Base-by-base conservation (phyloP, 257 asterid genomes). In the Fraxinus americana region DNA sequence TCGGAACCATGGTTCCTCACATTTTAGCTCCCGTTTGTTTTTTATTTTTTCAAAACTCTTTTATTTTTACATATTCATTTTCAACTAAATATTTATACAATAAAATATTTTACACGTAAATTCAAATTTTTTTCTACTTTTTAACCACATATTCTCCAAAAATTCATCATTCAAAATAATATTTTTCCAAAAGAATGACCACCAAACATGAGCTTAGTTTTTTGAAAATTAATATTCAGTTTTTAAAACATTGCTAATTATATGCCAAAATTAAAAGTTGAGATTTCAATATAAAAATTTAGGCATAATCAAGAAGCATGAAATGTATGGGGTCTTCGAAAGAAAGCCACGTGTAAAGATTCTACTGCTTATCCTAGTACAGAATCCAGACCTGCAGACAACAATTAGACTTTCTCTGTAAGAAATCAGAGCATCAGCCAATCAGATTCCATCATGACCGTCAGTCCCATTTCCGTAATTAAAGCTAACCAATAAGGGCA, bases 341-440 rank as follows among this genome's bases (percentile, higher is more conserved):
- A 67, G 67, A 50, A 67, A 8, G 43, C 72, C 79, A 82, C 89
- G 80, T 83, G 83, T 38, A 74, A 52, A 7, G 2, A 72, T 25
- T 63, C 63, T 35, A 34, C 76, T 78, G 71, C 80, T 73, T 77
- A 75, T 48, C 39, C 48, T 38, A 35, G 79, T 71, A 57, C 79
- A 73, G 75, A 71, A 66, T 72, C 70, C 75, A 76, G 61, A 71
- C 77, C 78, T 66, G 25, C 61, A 48, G 75, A 52, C 74, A 77
- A 57, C 73, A 83, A 75, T 79, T 68, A 73, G 74, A 61, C 72
- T 76, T 61, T 77, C 65, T 74, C 77, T 71, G 76, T 4, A 43
- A n/a, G 59, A 73, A 70, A 66, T 14, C 80, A 69, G 76, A 54
- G 71, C 75, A 81, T 79, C 74, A 29, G 38, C 88, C 90, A 88